Percentiles rank a stretch among this genome's conserved stretches.
Conservation (phyloP, 2,329 filamentous ascomycete genomes). For the Penicillium polonicum region DNA sequence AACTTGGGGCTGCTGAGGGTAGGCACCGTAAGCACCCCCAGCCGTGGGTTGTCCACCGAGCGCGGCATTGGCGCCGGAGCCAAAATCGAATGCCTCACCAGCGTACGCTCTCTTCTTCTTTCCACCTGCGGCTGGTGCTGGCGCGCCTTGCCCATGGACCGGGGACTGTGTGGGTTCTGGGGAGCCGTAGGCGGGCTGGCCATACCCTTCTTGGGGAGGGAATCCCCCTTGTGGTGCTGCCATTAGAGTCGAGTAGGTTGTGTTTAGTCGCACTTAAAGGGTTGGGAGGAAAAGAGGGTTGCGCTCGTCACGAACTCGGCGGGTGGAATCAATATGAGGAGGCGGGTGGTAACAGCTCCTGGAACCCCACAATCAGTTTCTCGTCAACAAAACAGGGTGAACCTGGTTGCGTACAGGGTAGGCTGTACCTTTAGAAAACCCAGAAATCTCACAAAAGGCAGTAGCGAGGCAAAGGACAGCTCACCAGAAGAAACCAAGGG, state of each 20-base stretch:
- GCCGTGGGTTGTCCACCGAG: constrained; percentile 50
- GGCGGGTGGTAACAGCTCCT: constrained; percentile 26
- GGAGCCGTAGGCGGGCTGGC: constrained; percentile 42
- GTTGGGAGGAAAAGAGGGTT: constrained; percentile 3
- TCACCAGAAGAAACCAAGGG: constrained; percentile 11
- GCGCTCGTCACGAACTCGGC: constrained; percentile 12
- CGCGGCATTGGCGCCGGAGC: constrained; percentile 77
- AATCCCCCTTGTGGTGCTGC: constrained; percentile 54
- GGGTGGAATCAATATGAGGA: constrained; percentile 17
- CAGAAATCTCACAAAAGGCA: constrained; percentile 2
- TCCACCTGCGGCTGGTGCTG: constrained; percentile 36
- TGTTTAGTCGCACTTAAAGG: constrained; percentile 1
- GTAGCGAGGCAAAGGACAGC: constrained; percentile 3
- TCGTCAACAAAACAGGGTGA: constrained; percentile 6
- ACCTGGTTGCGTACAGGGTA: not conserved
- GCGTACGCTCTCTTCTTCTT: constrained; percentile 92
- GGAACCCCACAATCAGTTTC: constrained; percentile 27
- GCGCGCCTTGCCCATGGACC: constrained; percentile 31
- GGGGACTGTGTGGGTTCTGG: constrained; percentile 39
- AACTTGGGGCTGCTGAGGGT: constrained; percentile 54
- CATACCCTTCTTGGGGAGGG: constrained; percentile 52
- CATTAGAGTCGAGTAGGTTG: constrained; percentile 38
- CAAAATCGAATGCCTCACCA: constrained; percentile 90
- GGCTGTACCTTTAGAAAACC: not conserved
- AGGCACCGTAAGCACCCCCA: constrained; percentile 62